Base-by-base conservation (phyloP, 2,329 filamentous ascomycete genomes). In the Diaporthe amygdali region DNA sequence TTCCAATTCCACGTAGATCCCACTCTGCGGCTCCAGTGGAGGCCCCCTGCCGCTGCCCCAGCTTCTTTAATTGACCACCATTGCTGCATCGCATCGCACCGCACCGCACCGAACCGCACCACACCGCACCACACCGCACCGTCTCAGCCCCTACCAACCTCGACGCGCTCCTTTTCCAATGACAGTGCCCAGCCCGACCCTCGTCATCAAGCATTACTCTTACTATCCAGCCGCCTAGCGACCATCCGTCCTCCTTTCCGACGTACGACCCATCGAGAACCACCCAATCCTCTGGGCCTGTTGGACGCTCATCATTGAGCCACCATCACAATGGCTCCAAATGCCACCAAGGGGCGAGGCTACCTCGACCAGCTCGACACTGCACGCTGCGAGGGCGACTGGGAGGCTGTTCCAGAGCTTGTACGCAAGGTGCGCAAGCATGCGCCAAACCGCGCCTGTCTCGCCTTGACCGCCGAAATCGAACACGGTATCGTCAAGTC, bases 391-490 rank as follows among this genome's bases (percentile, higher is more conserved):
- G 91, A 96, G 78, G 95, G 93, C 66, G 92, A 91, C 81, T 99
- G 96, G 96, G 87, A 91, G 75, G 90, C 93, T 37, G 89, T 98
- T 37, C 94, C 94, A 32, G 96, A 98, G 84, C 88, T 97, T 74
- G 92, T 96, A 77, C 91, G 96, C 80, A 99, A 99, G 83, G 89
- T 98, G 78, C 93, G 93, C 78, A 98, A 99, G 82, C 96, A 99
- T 88, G 94, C 95, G 76, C 92, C 95, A 49, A 90, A 93, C 73
- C 90, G 94, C 81, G 89, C 90, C 82, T 97, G 96, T 80, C 86
- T 95, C 54, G 86, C 91, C 56, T 84, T 92, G 77, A 90, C 92
- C 68, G 93, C 92, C 76, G 91, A 92, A 76, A 89, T 88, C 74
- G 93, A 95, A 83, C 84, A 86, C 80, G 87, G 89, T 77, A 87